Evolutionary conservation across 352 stramenopile species (phyloP).

Genomic region (Thalassiosira exigua): DNA sequence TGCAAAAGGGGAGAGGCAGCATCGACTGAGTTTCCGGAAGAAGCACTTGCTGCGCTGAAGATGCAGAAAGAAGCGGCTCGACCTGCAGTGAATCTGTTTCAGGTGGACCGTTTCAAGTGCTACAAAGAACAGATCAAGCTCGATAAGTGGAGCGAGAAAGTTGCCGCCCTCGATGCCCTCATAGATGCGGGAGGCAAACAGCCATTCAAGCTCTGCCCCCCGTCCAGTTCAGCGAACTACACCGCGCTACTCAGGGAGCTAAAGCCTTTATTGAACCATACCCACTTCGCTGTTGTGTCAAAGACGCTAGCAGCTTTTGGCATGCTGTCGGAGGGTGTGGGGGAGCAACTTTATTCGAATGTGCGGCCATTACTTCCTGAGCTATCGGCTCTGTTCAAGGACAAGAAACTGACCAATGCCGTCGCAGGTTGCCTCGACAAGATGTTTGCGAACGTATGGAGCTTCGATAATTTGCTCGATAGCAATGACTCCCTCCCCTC

Average conservation of each 20-base stretch:
- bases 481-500: conserved; percentile 68
- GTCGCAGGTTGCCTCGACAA: conserved; percentile 72
- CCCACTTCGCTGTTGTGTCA: conserved; percentile 82
- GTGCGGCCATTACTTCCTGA: conserved; percentile 71
- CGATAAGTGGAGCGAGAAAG: conserved; percentile 85
- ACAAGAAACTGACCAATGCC: conserved; percentile 84
- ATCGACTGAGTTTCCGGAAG: conserved; percentile 44
- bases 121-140: conserved; percentile 77
- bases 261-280: conserved; percentile 79
- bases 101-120: conserved; percentile 67
- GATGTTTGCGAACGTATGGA: conserved; percentile 82
- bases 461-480: conserved; percentile 82
- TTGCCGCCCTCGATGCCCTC: conserved; percentile 76
- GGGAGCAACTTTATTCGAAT: conserved; percentile 75
- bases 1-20: conserved; percentile 36
- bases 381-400: conserved; percentile 78
- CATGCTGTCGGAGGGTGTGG: conserved; percentile 82
- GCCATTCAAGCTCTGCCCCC: conserved; percentile 79
- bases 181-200: conserved; percentile 78
- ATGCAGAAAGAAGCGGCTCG: conserved; percentile 62
- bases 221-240: conserved; percentile 75
- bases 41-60: conserved; percentile 72
- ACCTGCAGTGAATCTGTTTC: conserved; percentile 78
- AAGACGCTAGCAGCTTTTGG: conserved; percentile 77
- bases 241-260: conserved; percentile 76